Percentiles rank a stretch among this genome's conserved stretches.
phyloP scores from a whole-genome alignment of 768 basidiomycete genomes.

The Hortiboletus flavorubellus region DNA sequence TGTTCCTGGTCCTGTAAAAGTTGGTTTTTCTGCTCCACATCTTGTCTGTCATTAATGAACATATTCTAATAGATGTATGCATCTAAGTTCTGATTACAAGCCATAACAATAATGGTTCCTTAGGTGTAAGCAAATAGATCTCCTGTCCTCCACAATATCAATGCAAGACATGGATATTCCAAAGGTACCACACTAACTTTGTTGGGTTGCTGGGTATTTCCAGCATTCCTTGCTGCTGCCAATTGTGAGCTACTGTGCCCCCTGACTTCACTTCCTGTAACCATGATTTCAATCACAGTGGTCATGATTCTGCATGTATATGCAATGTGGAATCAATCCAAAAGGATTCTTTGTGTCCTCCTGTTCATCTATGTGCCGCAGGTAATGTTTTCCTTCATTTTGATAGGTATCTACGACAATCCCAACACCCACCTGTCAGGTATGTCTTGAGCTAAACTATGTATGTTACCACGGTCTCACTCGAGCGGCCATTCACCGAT shows the following conservation, averaged over 20 bases:
- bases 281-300: neutral
- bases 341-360: neutral
- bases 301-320: neutral
- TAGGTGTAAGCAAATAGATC: neutral
- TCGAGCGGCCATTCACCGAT: too few relatives aligned
- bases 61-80: neutral
- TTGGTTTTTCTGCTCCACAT: neutral
- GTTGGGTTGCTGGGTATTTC: neutral
- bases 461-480: neutral
- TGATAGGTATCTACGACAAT: neutral
- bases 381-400: neutral
- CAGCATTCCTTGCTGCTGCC: neutral
- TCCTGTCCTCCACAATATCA: neutral
- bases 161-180: neutral
- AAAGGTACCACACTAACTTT: neutral
- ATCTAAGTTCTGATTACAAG: neutral
- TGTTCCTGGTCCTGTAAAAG: neutral
- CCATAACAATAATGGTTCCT: neutral
- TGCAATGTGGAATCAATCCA: conserved; percentile 2
- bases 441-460: neutral
- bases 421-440: neutral
- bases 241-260: neutral
- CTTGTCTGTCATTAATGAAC: neutral
- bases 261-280: neutral
- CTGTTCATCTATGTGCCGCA: neutral